Evolutionary conservation across 768 basidiomycete species (phyloP).

Genomic region (Neoboletus brunneissimus): DNA sequence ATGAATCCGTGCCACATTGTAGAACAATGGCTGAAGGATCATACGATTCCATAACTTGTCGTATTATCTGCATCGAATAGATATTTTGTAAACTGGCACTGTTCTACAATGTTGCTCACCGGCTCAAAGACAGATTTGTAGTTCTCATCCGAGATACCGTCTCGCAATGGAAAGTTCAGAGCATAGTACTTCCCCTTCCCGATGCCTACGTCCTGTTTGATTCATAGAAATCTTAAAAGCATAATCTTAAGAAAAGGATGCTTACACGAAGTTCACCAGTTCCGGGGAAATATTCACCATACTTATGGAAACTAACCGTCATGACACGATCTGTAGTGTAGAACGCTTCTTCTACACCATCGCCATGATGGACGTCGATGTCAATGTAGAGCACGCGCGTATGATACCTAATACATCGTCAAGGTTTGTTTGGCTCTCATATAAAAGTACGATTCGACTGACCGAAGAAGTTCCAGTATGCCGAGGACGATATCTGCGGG

Average conservation of each 20-base stretch:
- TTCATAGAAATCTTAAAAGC: constrained; percentile 9
- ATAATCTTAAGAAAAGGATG: constrained; percentile 4
- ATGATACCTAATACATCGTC: constrained; percentile 63
- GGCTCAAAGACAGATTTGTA: constrained; percentile 96
- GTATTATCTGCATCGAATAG: constrained; percentile 67
- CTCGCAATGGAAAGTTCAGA: constrained; percentile 90
- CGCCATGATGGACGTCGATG: constrained; percentile 98
- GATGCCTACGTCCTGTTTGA: constrained; percentile 79
- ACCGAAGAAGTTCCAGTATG: constrained; percentile 91
- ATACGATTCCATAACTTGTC: constrained; percentile 90
- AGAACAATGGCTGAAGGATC: constrained; percentile 93
- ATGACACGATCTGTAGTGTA: constrained; percentile 99
- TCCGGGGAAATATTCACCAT: constrained; percentile 98
- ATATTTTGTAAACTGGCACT: not conserved
- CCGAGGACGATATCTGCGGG: constrained; percentile 92
- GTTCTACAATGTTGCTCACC: constrained; percentile 43
- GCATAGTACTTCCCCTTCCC: constrained; percentile 94
- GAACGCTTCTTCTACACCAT: constrained; percentile 99
- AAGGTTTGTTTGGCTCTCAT: not conserved
- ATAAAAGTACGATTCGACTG: constrained; percentile 14
- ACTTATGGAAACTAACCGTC: constrained; percentile 98
- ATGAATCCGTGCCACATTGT: constrained; percentile 96
- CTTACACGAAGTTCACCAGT: constrained; percentile 92
- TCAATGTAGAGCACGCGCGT: constrained; percentile 95
- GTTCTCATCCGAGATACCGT: constrained; percentile 93